Percentiles rank a stretch among this genome's conserved stretches.
Conservation (phyloP, 768 basidiomycete genomes). For the Kwoniella botswanensis region DNA sequence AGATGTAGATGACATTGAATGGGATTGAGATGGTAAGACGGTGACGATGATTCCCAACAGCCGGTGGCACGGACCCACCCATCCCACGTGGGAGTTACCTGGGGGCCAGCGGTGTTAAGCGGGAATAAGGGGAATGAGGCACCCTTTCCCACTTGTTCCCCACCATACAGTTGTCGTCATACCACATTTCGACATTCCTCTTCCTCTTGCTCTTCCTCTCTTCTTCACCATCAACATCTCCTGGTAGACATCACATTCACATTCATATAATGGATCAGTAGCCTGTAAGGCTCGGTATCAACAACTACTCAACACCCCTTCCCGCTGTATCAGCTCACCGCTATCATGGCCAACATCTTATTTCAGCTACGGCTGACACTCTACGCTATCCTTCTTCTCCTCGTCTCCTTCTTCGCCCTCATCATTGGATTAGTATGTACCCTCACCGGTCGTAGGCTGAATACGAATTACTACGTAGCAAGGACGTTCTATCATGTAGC, state of each 20-base stretch:
- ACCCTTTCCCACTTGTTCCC: background rate
- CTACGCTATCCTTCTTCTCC: conserved; percentile 71
- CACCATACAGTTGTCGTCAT: background rate
- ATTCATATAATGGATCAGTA: conserved; percentile 13
- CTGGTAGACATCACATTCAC: background rate
- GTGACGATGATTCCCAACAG: conserved; percentile 14
- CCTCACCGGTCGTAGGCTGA: conserved; percentile 65
- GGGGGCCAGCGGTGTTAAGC: conserved; percentile 1
- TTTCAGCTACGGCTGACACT: conserved; percentile 71
- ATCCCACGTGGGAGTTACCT: background rate
- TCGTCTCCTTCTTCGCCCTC: conserved; percentile 71
- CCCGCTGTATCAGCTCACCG: background rate
- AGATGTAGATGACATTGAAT: background rate
- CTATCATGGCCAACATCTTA: conserved; percentile 59
- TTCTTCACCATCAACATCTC: background rate
- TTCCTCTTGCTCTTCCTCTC: background rate
- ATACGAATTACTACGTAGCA: conserved; percentile 79
- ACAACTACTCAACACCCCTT: background rate
- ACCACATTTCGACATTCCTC: background rate
- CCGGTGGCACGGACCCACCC: conserved; percentile 5
- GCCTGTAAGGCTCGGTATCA: background rate
- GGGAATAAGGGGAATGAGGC: background rate
- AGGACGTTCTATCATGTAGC: conserved; percentile 75
- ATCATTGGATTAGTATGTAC: conserved; percentile 70
- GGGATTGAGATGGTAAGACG: background rate